Base-by-base conservation (phyloP, 2,329 filamentous ascomycete species). In the Aspergillus tamarii region DNA sequence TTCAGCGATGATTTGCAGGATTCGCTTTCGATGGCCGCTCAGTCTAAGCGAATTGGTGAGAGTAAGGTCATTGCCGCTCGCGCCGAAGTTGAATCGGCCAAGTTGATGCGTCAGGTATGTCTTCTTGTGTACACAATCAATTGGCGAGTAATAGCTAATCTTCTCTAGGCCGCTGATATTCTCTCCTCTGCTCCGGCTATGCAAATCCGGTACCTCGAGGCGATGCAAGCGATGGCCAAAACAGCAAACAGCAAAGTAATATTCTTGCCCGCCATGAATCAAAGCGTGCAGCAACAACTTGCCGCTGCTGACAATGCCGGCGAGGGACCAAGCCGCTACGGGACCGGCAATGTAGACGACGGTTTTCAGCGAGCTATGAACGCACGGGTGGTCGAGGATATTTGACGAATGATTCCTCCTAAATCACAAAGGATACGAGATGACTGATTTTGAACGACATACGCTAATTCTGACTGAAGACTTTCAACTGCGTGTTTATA, bases 221-320 rank as follows among this genome's bases (percentile, higher is more conserved):
- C 95, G 4, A 98, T 98, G 94, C 95, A 98, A 79, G 88, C 92
- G 48, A 99, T 99, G 94, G 95, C 95, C 72, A 98, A 97, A 87
- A 88, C 88, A 0, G 92, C 93, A 55, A 96, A 93, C 80, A 87
- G 85, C 80, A 96, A 96, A 82, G 91, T 95, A 73, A 94, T 94
- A 72, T 94, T 95, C 85, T 76, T 95, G 70, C 91, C 91, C 1
- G 88, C 84, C 10, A 79, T 83, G 46, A 87, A 86, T 77, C 87
- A 91, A 80, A 88, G 86, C 19, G 72, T 81, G 26, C 83, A 83
- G 68, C 76, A 80, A 61, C 80, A 85, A 64, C 75, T 88, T 59
- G 79, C 81, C 3, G 73, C 81, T 45, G 83, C 83, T 21, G 81
- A 85, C 32, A 77, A 77, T 6, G 79, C 82, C 53, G 87, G 85